These are phyloP conservation scores for Penicillium subrubescens DNA, from an alignment of 495 filamentous ascomycete species.

Conservation along the genomic window DNA sequence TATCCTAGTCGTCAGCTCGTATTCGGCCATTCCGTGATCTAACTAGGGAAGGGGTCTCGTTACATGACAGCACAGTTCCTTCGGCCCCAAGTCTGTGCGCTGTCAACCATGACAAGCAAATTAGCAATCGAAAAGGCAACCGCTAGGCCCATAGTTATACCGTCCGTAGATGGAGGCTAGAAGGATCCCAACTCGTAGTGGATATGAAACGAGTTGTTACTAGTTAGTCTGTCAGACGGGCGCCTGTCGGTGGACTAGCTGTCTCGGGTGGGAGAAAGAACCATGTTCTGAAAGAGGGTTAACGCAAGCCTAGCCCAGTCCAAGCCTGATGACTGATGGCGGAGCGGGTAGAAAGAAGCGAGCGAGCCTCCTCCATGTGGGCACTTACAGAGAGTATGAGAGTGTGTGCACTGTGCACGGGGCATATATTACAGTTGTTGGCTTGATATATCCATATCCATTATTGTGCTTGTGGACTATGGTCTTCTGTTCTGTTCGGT, in stretches of 20 bases:
- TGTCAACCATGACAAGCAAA: not conserved
- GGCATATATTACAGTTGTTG: not conserved
- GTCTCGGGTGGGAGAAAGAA: not conserved
- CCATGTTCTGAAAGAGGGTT: not conserved
- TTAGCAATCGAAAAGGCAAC: not conserved
- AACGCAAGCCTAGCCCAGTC: not conserved
- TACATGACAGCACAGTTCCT: not conserved
- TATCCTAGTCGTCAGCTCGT: not conserved
- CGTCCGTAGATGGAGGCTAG: not conserved
- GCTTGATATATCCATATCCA: not conserved
- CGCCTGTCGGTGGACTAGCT: not conserved
- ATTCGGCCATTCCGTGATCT: not conserved
- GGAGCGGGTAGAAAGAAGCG: slow-evolving; percentile 19
- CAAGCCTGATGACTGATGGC: not conserved
- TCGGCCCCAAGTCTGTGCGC: slow-evolving; percentile 1
- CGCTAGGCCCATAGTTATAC: not conserved
- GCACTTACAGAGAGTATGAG: not conserved
- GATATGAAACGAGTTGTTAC: not conserved
- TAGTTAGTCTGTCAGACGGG: not conserved
- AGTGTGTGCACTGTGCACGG: not conserved
- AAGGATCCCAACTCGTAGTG: not conserved
- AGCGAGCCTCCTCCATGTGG: slow-evolving; percentile 1
- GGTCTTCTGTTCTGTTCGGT: not conserved
- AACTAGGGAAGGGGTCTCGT: not conserved
- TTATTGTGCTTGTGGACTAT: not conserved